Percentiles rank a stretch among this genome's conserved stretches.
phyloP scores from a whole-genome alignment of 1,284 basidiomycete genomes.

The Fomitopsis schrenkii region DNA sequence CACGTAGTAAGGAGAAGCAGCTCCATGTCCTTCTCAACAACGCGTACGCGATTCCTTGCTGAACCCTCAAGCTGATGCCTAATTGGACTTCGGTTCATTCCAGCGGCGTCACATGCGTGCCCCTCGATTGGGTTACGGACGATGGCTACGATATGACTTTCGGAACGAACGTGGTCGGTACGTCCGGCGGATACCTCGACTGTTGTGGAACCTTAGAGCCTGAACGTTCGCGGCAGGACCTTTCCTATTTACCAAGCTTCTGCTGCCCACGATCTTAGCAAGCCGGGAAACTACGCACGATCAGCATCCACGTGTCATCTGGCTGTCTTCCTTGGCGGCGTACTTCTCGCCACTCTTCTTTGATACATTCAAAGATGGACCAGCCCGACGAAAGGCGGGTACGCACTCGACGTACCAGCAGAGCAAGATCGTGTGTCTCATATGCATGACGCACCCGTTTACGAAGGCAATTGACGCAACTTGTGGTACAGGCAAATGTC shows the following conservation, averaged over 20 bases:
- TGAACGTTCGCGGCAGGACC: slow-evolving; percentile 12
- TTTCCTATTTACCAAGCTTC: slow-evolving; percentile 23
- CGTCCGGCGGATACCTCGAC: not conserved
- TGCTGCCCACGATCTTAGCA: slow-evolving; percentile 19
- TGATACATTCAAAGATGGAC: slow-evolving; percentile 13
- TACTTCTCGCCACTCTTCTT: slow-evolving; percentile 13
- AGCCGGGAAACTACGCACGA: slow-evolving; percentile 21
- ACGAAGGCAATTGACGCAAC: not conserved
- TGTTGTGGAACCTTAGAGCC: no score
- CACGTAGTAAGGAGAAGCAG: slow-evolving; percentile 38
- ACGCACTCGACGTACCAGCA: slow-evolving; percentile 15
- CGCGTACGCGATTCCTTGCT: slow-evolving; percentile 30
- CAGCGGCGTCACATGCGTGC: slow-evolving; percentile 51
- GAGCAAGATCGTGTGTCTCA: slow-evolving; percentile 30
- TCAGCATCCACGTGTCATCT: slow-evolving; percentile 20
- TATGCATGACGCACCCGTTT: not conserved
- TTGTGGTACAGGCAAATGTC: slow-evolving; percentile 31
- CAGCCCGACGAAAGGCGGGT: slow-evolving; percentile 11
- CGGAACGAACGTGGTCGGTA: slow-evolving; percentile 53
- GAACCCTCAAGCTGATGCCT: no score
- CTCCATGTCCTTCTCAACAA: slow-evolving; percentile 53
- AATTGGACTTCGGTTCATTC: not conserved
- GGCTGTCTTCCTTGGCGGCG: slow-evolving; percentile 19
- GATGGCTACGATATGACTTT: slow-evolving; percentile 60
- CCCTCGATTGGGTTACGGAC: slow-evolving; percentile 39